Evolutionary conservation across 768 basidiomycete genomes (phyloP).

Genomic region (Lentinula lateritia): DNA sequence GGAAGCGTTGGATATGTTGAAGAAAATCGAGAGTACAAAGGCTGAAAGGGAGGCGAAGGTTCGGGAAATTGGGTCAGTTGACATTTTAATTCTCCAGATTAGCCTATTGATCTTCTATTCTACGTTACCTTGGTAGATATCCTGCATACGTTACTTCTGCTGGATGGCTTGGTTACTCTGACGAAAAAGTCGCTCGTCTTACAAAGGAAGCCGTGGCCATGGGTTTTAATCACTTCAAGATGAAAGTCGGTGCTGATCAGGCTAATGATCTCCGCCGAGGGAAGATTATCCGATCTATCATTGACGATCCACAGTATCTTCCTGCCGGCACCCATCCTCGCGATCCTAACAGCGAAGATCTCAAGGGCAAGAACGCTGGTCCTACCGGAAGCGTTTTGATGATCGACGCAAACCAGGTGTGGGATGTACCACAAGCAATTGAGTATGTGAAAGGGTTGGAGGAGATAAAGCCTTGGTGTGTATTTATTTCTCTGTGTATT

Average conservation of each 20-base stretch:
- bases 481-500: background rate
- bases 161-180: conserved; percentile 90
- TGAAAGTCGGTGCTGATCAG: conserved; percentile 90
- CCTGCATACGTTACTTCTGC: conserved; percentile 93
- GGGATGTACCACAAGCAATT: conserved; percentile 91
- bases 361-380: conserved; percentile 89
- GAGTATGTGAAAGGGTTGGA: conserved; percentile 81
- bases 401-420: conserved; percentile 97
- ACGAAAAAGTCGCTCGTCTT: conserved; percentile 85
- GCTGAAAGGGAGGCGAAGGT: conserved; percentile 75
- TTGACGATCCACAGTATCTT: conserved; percentile 85
- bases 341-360: conserved; percentile 53
- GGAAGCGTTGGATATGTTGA: conserved; percentile 81
- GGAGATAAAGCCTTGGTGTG: conserved; percentile 82
- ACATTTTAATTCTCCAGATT: background rate
- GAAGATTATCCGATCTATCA: conserved; percentile 86
- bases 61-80: conserved; percentile 52
- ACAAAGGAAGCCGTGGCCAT: conserved; percentile 79
- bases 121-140: conserved; percentile 43
- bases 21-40: conserved; percentile 71
- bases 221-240: conserved; percentile 99
- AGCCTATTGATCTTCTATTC: background rate
- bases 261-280: conserved; percentile 84
- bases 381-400: conserved; percentile 92
- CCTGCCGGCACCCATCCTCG: conserved; percentile 52